A percentile compares a stretch with the other conserved stretches of the same genome.
Conservation (phyloP, 225 moss, liverwort and hornwort species). For the Bryoerythrophyllum caledonicum region DNA sequence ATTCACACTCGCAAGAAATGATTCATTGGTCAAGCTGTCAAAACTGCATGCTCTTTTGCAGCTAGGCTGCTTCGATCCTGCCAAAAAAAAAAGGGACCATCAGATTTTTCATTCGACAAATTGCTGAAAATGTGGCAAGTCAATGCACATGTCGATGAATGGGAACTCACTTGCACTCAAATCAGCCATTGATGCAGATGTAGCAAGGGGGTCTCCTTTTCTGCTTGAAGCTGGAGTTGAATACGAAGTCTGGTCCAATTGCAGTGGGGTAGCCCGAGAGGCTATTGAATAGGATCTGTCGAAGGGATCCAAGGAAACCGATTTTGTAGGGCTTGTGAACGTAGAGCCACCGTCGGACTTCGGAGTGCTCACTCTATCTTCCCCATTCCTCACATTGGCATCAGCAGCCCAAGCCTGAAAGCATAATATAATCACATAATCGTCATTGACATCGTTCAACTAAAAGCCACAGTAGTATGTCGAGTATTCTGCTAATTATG, state of each 20-base stretch:
- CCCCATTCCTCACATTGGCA: constrained; percentile 36
- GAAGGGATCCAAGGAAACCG: constrained; percentile 34
- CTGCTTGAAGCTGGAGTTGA: constrained; percentile 35
- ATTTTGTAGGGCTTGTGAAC: constrained; percentile 55
- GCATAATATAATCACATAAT: neutral
- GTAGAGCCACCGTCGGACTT: constrained; percentile 51
- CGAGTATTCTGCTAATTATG: neutral
- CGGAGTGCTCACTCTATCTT: constrained; percentile 40
- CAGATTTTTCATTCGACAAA: neutral
- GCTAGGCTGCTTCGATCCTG: constrained; percentile 40
- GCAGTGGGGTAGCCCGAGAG: constrained; percentile 37
- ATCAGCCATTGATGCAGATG: constrained; percentile 46
- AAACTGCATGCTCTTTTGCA: constrained; percentile 58
- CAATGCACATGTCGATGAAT: neutral
- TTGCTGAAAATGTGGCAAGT: neutral
- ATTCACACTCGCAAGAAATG: constrained; percentile 43
- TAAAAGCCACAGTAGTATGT: neutral
- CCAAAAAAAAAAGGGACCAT: neutral
- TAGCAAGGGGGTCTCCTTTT: constrained; percentile 32
- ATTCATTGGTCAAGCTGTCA: constrained; percentile 46
- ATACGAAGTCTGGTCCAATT: constrained; percentile 31
- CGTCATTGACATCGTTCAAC: neutral
- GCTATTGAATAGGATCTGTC: constrained; percentile 43
- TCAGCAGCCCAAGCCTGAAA: constrained; percentile 54
- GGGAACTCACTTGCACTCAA: constrained; percentile 44